Conservation (phyloP, 176 grass and related monocot species). For the Cenchrus purpureus region DNA sequence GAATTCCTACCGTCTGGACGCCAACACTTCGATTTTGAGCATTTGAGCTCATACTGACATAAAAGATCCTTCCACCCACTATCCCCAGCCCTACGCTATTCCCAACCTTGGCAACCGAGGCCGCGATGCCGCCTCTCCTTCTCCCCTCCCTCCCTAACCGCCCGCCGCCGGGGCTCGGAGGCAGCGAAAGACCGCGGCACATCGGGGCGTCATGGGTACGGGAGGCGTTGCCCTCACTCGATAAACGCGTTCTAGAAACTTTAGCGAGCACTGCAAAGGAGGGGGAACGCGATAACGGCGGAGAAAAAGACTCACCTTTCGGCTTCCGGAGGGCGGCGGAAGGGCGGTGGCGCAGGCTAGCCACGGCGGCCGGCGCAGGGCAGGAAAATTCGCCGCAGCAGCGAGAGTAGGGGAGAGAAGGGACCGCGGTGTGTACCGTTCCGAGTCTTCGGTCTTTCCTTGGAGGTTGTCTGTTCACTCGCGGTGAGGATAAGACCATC, state of each 20-base stretch:
- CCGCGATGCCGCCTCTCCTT: background rate
- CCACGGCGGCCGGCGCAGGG: background rate
- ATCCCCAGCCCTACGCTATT: background rate
- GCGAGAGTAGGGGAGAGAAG: background rate
- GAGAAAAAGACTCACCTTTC: constrained; percentile 24
- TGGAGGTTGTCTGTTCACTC: background rate
- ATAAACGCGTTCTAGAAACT: background rate
- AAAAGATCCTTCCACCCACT: background rate
- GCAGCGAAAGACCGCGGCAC: background rate
- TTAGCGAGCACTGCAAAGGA: background rate
- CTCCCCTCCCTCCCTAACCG: background rate
- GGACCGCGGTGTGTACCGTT: background rate
- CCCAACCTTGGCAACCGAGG: background rate
- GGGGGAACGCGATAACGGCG: background rate
- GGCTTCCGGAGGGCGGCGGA: background rate
- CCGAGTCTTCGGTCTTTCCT: constrained; percentile 15
- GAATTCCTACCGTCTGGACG: background rate
- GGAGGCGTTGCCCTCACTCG: constrained; percentile 5
- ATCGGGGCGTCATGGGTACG: background rate
- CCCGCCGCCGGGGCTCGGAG: background rate
- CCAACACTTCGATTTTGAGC: background rate
- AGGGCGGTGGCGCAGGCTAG: constrained; percentile 1
- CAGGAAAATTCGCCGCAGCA: background rate
- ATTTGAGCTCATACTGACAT: background rate
- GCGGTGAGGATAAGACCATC: constrained; percentile 1